Percentiles rank a stretch among this genome's conserved stretches.
Conservation (phyloP, 495 filamentous ascomycete species). For the Aspergillus cavernicola region DNA sequence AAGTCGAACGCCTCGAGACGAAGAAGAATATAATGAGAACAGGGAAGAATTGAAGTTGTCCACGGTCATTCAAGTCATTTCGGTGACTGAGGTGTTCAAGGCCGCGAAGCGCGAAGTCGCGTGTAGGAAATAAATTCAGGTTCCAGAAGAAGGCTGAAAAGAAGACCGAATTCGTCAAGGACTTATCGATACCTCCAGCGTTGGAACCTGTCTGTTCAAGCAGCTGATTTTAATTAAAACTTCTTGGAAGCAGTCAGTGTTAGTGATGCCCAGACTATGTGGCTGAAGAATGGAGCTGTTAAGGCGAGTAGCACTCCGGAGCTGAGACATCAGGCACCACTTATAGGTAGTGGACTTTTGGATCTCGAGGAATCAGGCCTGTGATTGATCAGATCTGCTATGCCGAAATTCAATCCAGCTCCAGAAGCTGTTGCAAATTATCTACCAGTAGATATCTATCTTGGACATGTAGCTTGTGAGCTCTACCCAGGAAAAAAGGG, state of each 20-base stretch:
- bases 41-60: background rate
- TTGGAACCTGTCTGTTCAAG: background rate
- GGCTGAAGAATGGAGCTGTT: background rate
- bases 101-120: too few species aligned
- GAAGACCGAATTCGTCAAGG: background rate
- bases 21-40: slow-evolving; percentile 5
- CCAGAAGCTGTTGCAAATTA: too few species aligned
- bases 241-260: background rate
- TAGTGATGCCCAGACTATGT: background rate
- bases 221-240: slow-evolving; percentile 1
- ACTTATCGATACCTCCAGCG: background rate
- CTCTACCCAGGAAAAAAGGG: too few species aligned
- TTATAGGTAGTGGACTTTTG: too few species aligned
- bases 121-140: background rate
- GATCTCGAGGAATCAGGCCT: too few species aligned
- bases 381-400: too few species aligned
- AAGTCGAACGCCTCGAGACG: background rate
- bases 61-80: background rate
- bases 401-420: too few species aligned
- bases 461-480: too few species aligned
- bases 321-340: background rate
- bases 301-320: background rate
- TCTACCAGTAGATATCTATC: too few species aligned
- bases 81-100: background rate
- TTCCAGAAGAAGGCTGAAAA: background rate